Evolutionary conservation across 1,284 basidiomycete species (phyloP).

Genomic region (Gomphus sp.): DNA sequence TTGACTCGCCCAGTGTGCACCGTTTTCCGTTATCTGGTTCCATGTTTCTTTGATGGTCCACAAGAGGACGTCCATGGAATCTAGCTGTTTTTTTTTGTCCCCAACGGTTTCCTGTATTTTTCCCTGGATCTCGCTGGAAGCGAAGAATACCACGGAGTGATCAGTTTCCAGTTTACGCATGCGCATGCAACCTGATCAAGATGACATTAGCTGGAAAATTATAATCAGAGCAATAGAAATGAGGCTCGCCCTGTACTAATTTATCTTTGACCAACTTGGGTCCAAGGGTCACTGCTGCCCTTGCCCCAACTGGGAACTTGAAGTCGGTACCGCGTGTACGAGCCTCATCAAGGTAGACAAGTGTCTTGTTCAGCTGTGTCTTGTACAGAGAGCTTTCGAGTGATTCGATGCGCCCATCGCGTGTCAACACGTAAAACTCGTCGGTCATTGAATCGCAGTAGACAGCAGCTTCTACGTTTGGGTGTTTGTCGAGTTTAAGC

Average conservation of each 20-base stretch:
- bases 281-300: conserved; percentile 45
- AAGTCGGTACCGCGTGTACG: conserved; percentile 51
- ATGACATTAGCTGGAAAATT: not conserved
- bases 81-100: conserved; percentile 10
- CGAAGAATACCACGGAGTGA: conserved; percentile 42
- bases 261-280: conserved; percentile 46
- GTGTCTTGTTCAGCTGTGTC: conserved; percentile 32
- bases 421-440: conserved; percentile 31
- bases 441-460: conserved; percentile 40
- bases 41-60: conserved; percentile 42
- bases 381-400: conserved; percentile 34
- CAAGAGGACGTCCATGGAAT: conserved; percentile 28
- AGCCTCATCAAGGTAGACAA: conserved; percentile 48
- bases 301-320: conserved; percentile 32
- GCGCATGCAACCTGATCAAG: conserved; percentile 35
- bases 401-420: conserved; percentile 28
- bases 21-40: conserved; percentile 28
- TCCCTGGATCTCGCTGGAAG: conserved; percentile 35
- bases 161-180: conserved; percentile 41
- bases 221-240: not conserved
- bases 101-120: conserved; percentile 24
- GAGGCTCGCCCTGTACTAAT: conserved; percentile 36
- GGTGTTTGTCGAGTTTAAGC: conserved; percentile 23
- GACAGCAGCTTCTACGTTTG: conserved; percentile 29
- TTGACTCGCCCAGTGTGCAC: conserved; percentile 39